These are phyloP conservation scores for Avena eriantha DNA, from an alignment of 176 grass and related monocot genomes.

Conservation along the genomic window DNA sequence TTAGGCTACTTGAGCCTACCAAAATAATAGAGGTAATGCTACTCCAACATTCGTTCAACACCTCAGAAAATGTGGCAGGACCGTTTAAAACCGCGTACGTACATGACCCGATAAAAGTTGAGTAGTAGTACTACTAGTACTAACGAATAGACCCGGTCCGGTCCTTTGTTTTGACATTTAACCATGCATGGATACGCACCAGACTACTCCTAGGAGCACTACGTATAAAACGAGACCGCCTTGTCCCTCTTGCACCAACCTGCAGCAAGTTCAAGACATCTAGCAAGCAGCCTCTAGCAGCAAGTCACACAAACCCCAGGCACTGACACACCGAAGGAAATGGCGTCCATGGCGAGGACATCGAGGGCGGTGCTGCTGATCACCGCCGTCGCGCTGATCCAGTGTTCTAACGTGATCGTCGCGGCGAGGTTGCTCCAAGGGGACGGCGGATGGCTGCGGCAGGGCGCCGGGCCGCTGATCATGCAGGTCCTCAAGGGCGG, in stretches of 20 bases:
- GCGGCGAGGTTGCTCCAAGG: slow-evolving; percentile 21
- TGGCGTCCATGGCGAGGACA: no score
- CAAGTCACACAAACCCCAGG: background rate
- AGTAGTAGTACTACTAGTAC: background rate
- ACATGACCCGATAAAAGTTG: background rate
- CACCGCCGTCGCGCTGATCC: slow-evolving; percentile 31
- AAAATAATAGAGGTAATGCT: background rate
- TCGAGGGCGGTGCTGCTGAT: background rate
- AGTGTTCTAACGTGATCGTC: slow-evolving; percentile 19
- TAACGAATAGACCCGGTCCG: slow-evolving; percentile 7
- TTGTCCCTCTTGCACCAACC: background rate
- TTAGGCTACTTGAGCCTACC: no score
- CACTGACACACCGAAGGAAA: no score
- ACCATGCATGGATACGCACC: background rate
- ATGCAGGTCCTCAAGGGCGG: slow-evolving; percentile 11
- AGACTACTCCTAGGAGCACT: background rate
- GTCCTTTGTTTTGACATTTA: slow-evolving; percentile 4
- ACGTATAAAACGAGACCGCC: background rate
- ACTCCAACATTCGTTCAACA: background rate
- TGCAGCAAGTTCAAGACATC: background rate
- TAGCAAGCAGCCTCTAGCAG: background rate
- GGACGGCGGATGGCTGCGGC: background rate
- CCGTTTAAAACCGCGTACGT: background rate
- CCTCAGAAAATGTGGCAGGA: background rate
- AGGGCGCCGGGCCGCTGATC: slow-evolving; percentile 12